These are phyloP conservation scores for Cercospora zeae-maydis DNA, from an alignment of 2,329 filamentous ascomycete species.

Conservation along the genomic window DNA sequence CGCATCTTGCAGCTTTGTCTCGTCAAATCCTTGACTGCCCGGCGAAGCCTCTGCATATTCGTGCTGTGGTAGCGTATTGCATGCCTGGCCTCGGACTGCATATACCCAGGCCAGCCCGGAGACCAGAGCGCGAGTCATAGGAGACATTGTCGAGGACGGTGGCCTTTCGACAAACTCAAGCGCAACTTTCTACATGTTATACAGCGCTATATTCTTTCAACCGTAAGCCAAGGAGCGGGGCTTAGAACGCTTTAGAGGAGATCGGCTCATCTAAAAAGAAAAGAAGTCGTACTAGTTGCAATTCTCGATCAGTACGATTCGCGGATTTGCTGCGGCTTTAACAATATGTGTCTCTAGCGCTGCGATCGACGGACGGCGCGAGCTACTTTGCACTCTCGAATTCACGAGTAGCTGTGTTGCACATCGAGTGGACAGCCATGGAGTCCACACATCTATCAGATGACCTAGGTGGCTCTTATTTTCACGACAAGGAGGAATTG, in stretches of 20 bases:
- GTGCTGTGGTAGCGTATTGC: not conserved
- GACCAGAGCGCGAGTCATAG: not conserved
- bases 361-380: not conserved
- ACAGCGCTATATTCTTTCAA: not conserved
- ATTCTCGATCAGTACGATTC: not conserved
- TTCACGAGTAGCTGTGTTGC: not conserved
- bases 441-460: not conserved
- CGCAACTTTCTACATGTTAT: not conserved
- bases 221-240: not conserved
- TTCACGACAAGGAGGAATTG: not conserved
- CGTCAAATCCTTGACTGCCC: not conserved
- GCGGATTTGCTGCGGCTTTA: not conserved
- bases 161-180: not conserved
- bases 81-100: not conserved
- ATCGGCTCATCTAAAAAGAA: not conserved
- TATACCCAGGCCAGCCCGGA: not conserved
- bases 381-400: not conserved
- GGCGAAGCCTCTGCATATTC: not conserved
- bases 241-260: not conserved
- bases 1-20: not conserved
- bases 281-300: not conserved
- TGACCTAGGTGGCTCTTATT: not conserved
- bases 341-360: not conserved
- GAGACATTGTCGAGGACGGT: not conserved
- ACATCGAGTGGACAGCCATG: not conserved